Percentiles rank a stretch among this genome's conserved stretches.
phyloP scores from a whole-genome alignment of 352 stramenopile species.

The Elongisporangium prolatum region DNA sequence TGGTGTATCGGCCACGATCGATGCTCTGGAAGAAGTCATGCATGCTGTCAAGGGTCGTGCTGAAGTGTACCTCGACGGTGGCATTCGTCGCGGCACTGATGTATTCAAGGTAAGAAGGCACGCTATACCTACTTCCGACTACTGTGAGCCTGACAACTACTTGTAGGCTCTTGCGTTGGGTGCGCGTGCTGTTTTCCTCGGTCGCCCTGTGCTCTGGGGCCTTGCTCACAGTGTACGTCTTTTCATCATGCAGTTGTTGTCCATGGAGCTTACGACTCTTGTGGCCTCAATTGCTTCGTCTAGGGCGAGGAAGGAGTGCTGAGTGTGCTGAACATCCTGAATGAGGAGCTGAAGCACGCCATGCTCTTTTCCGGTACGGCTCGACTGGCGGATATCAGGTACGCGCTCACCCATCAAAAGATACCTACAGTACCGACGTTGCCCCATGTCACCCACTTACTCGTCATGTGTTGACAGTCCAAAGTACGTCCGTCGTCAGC shows the following conservation, averaged over 20 bases:
- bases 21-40: constrained; percentile 90
- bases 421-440: not conserved
- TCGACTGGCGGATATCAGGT: constrained; percentile 71
- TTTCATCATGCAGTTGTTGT: not conserved
- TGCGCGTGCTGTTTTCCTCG: constrained; percentile 93
- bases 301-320: constrained; percentile 84
- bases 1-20: constrained; percentile 86
- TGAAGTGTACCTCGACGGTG: constrained; percentile 93
- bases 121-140: not conserved
- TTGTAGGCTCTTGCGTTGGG: constrained; percentile 86
- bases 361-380: constrained; percentile 86
- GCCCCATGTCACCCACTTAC: not conserved
- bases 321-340: constrained; percentile 88
- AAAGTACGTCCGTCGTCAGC: constrained; percentile 24
- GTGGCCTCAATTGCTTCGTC: not conserved
- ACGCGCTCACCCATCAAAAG: constrained; percentile 5
- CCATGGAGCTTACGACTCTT: not conserved
- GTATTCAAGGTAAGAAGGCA: constrained; percentile 82
- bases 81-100: constrained; percentile 93
- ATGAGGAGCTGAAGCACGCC: constrained; percentile 89
- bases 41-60: constrained; percentile 71
- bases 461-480: constrained; percentile 10
- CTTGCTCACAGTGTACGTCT: constrained; percentile 83
- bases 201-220: constrained; percentile 93
- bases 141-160: constrained; percentile 13